A percentile compares a stretch with the other conserved stretches of the same genome.
Evolutionary conservation across 768 basidiomycete genomes (phyloP).

Genomic region (Trametes meyenii): DNA sequence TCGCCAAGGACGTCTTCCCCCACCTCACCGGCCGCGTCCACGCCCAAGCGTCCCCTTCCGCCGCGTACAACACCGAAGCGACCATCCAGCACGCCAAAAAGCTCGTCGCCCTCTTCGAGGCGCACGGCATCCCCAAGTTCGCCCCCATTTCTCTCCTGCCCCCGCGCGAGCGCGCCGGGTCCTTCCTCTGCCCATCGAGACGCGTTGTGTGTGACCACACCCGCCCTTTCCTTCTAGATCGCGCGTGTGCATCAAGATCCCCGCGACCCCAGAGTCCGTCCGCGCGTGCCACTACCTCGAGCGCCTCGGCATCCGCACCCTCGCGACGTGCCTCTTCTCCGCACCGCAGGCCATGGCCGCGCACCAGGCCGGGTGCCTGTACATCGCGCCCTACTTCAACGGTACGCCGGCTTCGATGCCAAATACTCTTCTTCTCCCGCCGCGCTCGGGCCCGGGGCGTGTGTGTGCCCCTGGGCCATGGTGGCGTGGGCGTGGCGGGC

Average conservation of each 20-base stretch:
- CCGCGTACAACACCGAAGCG: constrained; percentile 44
- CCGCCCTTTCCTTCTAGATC: constrained; percentile 32
- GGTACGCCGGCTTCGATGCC: constrained; percentile 32
- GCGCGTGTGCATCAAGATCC: constrained; percentile 63
- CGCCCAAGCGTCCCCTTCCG: constrained; percentile 46
- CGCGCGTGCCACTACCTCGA: constrained; percentile 51
- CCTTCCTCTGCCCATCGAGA: not conserved
- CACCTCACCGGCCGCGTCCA: constrained; percentile 46
- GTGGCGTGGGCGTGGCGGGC: not conserved
- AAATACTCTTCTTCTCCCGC: not conserved
- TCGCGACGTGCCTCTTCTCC: constrained; percentile 57
- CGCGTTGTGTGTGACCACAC: too few relatives aligned
- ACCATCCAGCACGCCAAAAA: constrained; percentile 47
- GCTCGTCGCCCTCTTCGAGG: constrained; percentile 45
- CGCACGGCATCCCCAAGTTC: constrained; percentile 46
- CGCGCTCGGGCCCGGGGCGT: too few relatives aligned
- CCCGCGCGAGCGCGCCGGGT: not conserved
- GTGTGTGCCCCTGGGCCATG: too few relatives aligned
- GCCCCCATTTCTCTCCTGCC: not conserved
- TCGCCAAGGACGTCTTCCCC: constrained; percentile 48
- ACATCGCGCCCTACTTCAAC: constrained; percentile 61
- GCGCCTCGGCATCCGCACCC: constrained; percentile 50
- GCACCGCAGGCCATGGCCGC: constrained; percentile 59
- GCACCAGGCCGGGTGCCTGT: constrained; percentile 53
- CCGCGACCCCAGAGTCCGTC: constrained; percentile 54